Percentiles rank a stretch among this genome's conserved stretches.
Conservation (phyloP, 2,329 filamentous ascomycete species). For the Clonostachys chloroleuca region DNA sequence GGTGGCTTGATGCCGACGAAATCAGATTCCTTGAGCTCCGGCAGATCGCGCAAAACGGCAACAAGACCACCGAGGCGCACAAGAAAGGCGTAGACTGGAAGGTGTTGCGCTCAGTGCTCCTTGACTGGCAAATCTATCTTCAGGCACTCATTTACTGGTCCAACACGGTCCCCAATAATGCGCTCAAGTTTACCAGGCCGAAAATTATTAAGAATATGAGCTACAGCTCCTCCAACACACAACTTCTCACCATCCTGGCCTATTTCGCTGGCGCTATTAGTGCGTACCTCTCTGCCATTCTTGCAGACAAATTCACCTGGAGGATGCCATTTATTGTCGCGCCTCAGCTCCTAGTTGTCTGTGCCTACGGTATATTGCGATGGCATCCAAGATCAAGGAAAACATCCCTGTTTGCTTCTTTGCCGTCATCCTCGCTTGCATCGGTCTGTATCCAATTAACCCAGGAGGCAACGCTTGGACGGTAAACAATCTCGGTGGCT, state of each 20-base stretch:
- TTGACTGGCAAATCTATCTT: too few species aligned
- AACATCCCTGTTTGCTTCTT: conserved; percentile 57
- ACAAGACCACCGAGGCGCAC: too few species aligned
- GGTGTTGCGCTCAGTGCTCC: too few species aligned
- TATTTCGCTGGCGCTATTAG: conserved; percentile 58
- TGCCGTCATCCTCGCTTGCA: conserved; percentile 61
- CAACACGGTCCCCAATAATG: too few species aligned
- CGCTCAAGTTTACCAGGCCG: conserved; percentile 14
- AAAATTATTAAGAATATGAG: conserved; percentile 15
- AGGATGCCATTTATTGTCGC: conserved; percentile 64
- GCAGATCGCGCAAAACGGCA: too few species aligned
- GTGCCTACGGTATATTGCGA: conserved; percentile 51
- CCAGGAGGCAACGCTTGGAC: background rate
- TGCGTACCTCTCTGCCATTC: conserved; percentile 58
- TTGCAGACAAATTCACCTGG: conserved; percentile 61
- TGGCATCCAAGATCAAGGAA: conserved; percentile 40
- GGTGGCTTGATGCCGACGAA: conserved; percentile 1
- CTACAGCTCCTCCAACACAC: conserved; percentile 15
- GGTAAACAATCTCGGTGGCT: conserved; percentile 7
- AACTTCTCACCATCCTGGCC: conserved; percentile 47
- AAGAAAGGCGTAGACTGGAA: too few species aligned
- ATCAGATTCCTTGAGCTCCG: conserved; percentile 7
- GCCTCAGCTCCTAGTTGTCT: conserved; percentile 53
- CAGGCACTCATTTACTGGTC: too few species aligned
- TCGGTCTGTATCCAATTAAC: conserved; percentile 62